phyloP scores from a whole-genome alignment of 2,329 filamentous ascomycete species.

The Trichoderma oligosporum region DNA sequence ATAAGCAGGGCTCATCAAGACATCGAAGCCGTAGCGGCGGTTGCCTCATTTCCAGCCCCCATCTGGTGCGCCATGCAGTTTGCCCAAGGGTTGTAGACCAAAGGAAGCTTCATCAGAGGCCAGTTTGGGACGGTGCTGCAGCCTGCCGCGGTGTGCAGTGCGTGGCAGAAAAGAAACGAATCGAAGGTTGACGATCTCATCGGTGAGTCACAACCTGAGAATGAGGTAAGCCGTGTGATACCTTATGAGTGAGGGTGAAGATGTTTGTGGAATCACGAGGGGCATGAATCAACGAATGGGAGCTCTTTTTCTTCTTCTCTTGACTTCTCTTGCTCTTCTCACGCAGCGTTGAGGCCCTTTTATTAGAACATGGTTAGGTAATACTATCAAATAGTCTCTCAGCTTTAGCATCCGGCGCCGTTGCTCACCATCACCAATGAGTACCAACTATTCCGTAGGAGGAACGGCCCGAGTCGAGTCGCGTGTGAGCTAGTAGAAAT shows the following conservation, averaged over 20 bases:
- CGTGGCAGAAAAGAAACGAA: slow-evolving; percentile 14
- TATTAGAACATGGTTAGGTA: not conserved
- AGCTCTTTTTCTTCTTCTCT: not conserved
- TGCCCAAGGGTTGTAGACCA: not conserved
- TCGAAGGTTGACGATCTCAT: slow-evolving; percentile 12
- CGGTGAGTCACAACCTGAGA: slow-evolving; percentile 15
- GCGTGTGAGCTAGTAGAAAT: slow-evolving; percentile 3
- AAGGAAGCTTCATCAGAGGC: slow-evolving; percentile 4
- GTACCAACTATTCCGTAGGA: too few species aligned
- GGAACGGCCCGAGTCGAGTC: slow-evolving; percentile 11
- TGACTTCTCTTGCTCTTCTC: not conserved
- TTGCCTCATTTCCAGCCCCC: slow-evolving; percentile 11
- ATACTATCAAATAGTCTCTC: not conserved
- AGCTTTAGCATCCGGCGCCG: not conserved
- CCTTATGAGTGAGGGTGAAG: not conserved
- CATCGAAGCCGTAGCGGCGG: slow-evolving; percentile 14
- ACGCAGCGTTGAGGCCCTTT: too few species aligned
- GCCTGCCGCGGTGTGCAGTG: slow-evolving; percentile 15
- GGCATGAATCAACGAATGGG: not conserved
- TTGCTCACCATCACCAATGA: too few species aligned
- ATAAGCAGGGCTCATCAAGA: slow-evolving; percentile 18
- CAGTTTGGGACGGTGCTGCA: slow-evolving; percentile 15
- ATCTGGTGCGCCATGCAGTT: slow-evolving; percentile 9
- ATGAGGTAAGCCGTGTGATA: not conserved
- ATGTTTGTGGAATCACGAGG: not conserved